These are phyloP conservation scores for Dalbergia oliveri DNA, from an alignment of 306 rosid species.

Conservation along the genomic window DNA sequence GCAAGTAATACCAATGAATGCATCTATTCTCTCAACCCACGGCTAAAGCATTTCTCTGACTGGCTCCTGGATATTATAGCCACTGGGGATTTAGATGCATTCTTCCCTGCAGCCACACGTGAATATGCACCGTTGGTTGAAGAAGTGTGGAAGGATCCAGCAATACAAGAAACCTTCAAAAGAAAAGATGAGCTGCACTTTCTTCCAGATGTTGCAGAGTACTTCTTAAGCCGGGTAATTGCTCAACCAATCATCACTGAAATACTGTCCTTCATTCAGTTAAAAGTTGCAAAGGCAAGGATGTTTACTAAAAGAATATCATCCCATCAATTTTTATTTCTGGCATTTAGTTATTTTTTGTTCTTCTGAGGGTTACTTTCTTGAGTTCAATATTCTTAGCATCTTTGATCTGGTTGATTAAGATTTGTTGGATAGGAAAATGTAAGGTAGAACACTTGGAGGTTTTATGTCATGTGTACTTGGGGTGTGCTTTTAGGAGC, in stretches of 20 bases:
- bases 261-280: constrained; percentile 12
- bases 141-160: constrained; percentile 98
- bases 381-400: background rate
- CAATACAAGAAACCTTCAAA: constrained; percentile 89
- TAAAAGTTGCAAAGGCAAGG: constrained; percentile 8
- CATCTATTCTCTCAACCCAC: constrained; percentile 90
- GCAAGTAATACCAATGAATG: constrained; percentile 56
- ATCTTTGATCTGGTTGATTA: background rate
- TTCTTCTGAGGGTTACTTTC: background rate
- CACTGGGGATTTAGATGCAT: constrained; percentile 97
- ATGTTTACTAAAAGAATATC: constrained; percentile 5
- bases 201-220: constrained; percentile 92
- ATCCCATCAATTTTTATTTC: background rate
- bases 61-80: constrained; percentile 98
- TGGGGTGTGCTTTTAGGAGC: constrained; percentile 10
- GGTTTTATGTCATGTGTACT: constrained; percentile 7
- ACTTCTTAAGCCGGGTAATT: constrained; percentile 89
- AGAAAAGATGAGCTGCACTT: constrained; percentile 94
- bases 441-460: background rate
- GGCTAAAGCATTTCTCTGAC: constrained; percentile 95
- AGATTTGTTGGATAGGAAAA: constrained; percentile 7
- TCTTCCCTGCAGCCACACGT: constrained; percentile 99
- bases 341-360: background rate
- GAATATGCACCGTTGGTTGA: constrained; percentile 99
- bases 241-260: constrained; percentile 24